Evolutionary conservation across 495 filamentous ascomycete genomes (phyloP), one percentile per base, ranked within the genome.

Genomic region (Bacidia rubella): DNA sequence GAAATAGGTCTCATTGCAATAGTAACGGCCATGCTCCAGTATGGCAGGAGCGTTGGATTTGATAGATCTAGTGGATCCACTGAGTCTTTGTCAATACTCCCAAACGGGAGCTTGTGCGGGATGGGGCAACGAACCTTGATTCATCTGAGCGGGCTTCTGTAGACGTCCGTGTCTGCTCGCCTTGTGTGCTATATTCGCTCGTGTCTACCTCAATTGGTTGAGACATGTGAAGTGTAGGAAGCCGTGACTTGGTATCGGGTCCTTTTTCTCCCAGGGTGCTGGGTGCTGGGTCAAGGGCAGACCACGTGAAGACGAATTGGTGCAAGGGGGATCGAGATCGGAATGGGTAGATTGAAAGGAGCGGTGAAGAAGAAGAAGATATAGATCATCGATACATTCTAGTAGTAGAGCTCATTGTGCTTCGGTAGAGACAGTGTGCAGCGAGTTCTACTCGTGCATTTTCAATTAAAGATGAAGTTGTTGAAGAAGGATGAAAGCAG

Each of bases 1-100:
- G 63, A 74, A 83, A 65, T 87, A 89, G 49, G 70, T 68, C 25
- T 75, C 71, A 42, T 73, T 69, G 62, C 75, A 80, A 64, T 90
- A 90, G 54, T 75, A 72, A 20, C 84, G 78, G 39, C 72, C 79
- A 65, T 87, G 75, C 57, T 87, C 82, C 19, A 71, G 56, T 27
- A 76, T 62, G 55, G 74, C 75, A 54, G 76, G 69, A 46, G 84
- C 63, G 53, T 75, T 72, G 48, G 74, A 73, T 50, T 74, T 76
- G 46, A 82, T 64, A 3, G 81, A 85, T 47, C 70, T 72, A 20
- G 80, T 80, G 7, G 74, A 77, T 51, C 71, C 73, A 60, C 77
- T 78, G 55, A 44, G 22, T 29, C 35, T 10, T 49, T 50, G 47
- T 64, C 35, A 67, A 59, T 25, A 51, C 11, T 35, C 29, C 29